phyloP scores from a whole-genome alignment of 2,329 filamentous ascomycete genomes.

The Ascochyta rabiei region DNA sequence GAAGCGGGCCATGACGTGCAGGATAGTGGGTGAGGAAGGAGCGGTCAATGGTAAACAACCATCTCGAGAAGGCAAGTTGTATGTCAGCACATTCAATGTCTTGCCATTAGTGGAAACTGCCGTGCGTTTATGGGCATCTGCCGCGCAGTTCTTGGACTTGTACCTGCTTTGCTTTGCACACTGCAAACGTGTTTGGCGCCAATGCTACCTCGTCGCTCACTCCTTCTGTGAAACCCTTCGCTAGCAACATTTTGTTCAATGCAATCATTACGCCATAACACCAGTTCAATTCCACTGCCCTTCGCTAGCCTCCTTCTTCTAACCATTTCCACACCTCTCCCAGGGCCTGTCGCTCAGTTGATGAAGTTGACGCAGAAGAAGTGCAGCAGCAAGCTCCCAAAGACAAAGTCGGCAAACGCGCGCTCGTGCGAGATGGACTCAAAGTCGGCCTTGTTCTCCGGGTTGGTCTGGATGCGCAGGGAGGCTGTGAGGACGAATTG shows the following conservation, averaged over 20 bases:
- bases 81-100: background rate
- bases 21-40: background rate
- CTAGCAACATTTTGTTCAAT: background rate
- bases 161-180: background rate
- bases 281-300: background rate
- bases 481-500: constrained; percentile 95
- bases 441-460: constrained; percentile 80
- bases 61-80: background rate
- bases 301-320: background rate
- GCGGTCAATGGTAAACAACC: background rate
- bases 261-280: constrained; percentile 13
- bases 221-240: background rate
- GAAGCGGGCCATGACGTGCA: constrained; percentile 7
- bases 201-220: background rate
- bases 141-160: background rate
- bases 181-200: background rate
- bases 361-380: constrained; percentile 99
- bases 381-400: constrained; percentile 93
- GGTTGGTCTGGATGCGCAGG: constrained; percentile 90
- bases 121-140: constrained; percentile 9
- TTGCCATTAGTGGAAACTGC: background rate
- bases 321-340: background rate
- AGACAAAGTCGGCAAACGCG: constrained; percentile 94
- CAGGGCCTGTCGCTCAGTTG: constrained; percentile 67
- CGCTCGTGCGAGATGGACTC: constrained; percentile 78